Evolutionary conservation across 192 early-diverging fungal genomes (phyloP).

Genomic region (Podila horticola): DNA sequence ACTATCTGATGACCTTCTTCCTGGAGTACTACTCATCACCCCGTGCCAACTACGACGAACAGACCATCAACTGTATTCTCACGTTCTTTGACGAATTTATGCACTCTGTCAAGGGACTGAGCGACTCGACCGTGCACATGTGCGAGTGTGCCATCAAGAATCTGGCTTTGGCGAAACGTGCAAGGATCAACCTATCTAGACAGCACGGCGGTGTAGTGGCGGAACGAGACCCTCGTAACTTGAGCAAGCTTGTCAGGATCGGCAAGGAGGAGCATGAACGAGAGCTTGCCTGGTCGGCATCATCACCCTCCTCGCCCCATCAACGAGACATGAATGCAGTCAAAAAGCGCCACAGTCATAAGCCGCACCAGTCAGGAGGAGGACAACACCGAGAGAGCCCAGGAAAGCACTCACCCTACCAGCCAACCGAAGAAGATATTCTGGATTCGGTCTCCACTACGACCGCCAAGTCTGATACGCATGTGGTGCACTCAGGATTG

Average conservation of each 20-base stretch:
- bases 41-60: slow-evolving; percentile 23
- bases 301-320: slow-evolving; percentile 13
- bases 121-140: slow-evolving; percentile 39
- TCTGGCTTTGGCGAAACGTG: slow-evolving; percentile 37
- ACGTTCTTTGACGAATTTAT: slow-evolving; percentile 49
- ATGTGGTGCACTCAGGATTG: slow-evolving; percentile 1
- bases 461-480: too few species aligned
- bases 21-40: slow-evolving; percentile 35
- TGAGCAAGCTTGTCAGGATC: slow-evolving; percentile 40
- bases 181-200: slow-evolving; percentile 17
- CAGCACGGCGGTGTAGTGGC: not conserved
- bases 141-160: slow-evolving; percentile 44
- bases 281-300: slow-evolving; percentile 5
- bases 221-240: slow-evolving; percentile 3
- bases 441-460: not conserved
- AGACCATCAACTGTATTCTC: slow-evolving; percentile 38
- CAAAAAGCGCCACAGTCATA: slow-evolving; percentile 18
- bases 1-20: slow-evolving; percentile 32
- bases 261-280: slow-evolving; percentile 32
- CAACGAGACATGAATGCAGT: not conserved
- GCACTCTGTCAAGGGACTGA: slow-evolving; percentile 30
- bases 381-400: slow-evolving; percentile 7
- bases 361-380: slow-evolving; percentile 6
- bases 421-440: not conserved
- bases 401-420: not conserved